Base-by-base conservation (phyloP, 495 filamentous ascomycete species). In the Tricharina praecox region DNA sequence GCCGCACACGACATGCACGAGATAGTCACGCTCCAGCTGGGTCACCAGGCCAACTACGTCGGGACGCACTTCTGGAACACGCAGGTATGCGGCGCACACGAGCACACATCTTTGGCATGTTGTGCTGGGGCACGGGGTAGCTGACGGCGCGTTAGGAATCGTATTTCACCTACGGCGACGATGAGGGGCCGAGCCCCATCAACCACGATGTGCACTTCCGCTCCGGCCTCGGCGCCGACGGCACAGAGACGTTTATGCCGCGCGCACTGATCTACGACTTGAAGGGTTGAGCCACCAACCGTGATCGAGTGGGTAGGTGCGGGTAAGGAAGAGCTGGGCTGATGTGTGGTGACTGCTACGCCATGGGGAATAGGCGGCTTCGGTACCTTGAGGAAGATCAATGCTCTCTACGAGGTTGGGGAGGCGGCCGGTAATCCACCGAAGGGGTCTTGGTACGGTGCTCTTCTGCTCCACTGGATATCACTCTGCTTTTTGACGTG, bases 11-110 rank as follows among this genome's bases (percentile, higher is more conserved):
- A n/a, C n/a, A 99, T 99, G 90, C 86, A 92, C 67, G 90, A 99
- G 62, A 86, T 96, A 50, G 71, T 99, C 48, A 94, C 90, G 1
- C 66, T 96, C 35, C 90, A 99, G 67, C 74, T 96, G 45, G 90
- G 90, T 32, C 83, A 93, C 55, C 77, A 79, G 59, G 82, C 79
- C 56, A 99, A 99, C 66, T 93, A 95, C 56, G 63, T 95, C 23
- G 86, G 80, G n/a, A 93, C 84, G 0, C 90, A 99, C 67, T 96
- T 93, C 62, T 99, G 92, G 92, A 99, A 99, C 56, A 70, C 85
- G 23, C 88, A 95, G 69, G 78, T 82, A 67, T 11, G 42, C 40
- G 47, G 28, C 41, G 20, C 19, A 1, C n/a, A 21, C 25, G n/a
- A n/a, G n/a, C n/a, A n/a, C n/a, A n/a, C n/a, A n/a, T n/a, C n/a